Evolutionary conservation across 345 rosid genomes (phyloP).

Genomic region (Bruguiera sexangula): DNA sequence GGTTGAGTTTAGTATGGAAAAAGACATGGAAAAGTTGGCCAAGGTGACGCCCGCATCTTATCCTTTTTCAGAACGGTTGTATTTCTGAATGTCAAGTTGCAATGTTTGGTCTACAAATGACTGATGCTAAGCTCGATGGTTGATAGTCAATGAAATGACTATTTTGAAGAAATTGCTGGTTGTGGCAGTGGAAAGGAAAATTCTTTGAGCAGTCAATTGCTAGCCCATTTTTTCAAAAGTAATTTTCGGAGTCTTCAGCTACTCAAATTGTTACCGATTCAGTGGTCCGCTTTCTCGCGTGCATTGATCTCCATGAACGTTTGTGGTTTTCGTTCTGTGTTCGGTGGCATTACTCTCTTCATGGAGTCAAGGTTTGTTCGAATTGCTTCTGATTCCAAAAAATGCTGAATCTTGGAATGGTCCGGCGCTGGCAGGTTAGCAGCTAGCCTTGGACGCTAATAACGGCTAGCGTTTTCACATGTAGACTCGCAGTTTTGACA

Average conservation of each 20-base stretch:
- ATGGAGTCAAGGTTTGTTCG: background rate
- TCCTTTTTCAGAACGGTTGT: conserved; percentile 15
- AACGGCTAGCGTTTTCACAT: conserved; percentile 17
- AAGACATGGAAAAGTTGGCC: background rate
- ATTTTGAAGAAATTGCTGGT: conserved; percentile 5
- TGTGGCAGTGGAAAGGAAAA: background rate
- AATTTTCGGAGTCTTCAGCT: background rate
- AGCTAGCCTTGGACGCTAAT: background rate
- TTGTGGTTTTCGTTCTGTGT: background rate
- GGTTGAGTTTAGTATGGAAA: no score
- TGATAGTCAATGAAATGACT: conserved; percentile 19
- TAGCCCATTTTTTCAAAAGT: background rate
- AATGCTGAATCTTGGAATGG: conserved; percentile 10
- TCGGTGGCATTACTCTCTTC: background rate
- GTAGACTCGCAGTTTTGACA: background rate
- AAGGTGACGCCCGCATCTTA: conserved; percentile 17
- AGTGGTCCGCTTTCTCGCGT: no score
- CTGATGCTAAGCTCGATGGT: conserved; percentile 1
- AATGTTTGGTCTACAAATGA: conserved; percentile 11
- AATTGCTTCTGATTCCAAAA: background rate
- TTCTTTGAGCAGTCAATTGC: background rate
- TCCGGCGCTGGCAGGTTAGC: background rate
- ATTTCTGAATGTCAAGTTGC: conserved; percentile 2
- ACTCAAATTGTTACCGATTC: background rate
- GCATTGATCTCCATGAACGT: no score